Conservation (phyloP, 768 basidiomycete species). For the Neoboletus magnificus region DNA sequence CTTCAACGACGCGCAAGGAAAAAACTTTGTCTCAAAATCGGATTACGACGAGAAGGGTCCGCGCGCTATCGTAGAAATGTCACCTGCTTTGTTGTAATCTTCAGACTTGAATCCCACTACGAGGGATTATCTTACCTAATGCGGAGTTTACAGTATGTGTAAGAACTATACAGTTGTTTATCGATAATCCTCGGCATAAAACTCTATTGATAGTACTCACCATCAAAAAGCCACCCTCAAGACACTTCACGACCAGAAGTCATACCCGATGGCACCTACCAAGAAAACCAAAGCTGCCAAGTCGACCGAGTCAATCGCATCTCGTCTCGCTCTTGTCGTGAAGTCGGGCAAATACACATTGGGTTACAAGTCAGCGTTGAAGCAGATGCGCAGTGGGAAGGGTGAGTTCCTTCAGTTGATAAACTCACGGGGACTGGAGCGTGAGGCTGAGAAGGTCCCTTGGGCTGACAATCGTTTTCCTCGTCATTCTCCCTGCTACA, state of each 20-base stretch:
- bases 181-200: constrained; percentile 14
- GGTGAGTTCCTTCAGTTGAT: constrained; percentile 57
- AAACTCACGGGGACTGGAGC: constrained; percentile 91
- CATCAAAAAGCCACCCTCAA: constrained; percentile 12
- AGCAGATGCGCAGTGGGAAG: constrained; percentile 97
- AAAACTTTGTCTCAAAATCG: constrained; percentile 73
- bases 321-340: constrained; percentile 91
- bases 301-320: constrained; percentile 89
- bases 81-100: constrained; percentile 62
- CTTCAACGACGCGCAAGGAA: constrained; percentile 65
- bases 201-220: constrained; percentile 11
- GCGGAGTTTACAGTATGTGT: constrained; percentile 22
- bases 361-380: constrained; percentile 97
- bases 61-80: constrained; percentile 71
- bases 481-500: constrained; percentile 17
- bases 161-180: constrained; percentile 32
- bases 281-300: constrained; percentile 96
- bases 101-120: not conserved
- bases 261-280: constrained; percentile 79
- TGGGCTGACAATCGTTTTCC: constrained; percentile 52
- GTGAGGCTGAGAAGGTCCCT: constrained; percentile 99
- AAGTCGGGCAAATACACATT: constrained; percentile 98
- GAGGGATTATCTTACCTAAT: constrained; percentile 7
- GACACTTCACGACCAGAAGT: constrained; percentile 16
- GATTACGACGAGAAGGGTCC: constrained; percentile 77